These are phyloP conservation scores for peach (Prunus persica) DNA, from an alignment of 306 rosid genomes.

Conservation along the genomic window DNA sequence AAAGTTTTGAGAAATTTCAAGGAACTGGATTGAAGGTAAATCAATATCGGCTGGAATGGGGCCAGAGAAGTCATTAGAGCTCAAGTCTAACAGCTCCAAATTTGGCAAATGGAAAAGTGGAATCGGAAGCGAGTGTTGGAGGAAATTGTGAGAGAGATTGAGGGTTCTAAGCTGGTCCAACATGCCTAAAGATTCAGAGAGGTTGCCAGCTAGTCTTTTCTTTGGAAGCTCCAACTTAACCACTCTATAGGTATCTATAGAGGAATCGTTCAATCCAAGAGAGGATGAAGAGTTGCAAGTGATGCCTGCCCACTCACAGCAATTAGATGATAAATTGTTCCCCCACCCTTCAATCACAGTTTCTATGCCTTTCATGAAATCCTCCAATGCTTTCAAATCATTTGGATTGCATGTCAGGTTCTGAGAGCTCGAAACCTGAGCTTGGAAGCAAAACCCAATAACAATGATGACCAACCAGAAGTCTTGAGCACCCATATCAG, in stretches of 20 bases:
- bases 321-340: slow-evolving; percentile 19
- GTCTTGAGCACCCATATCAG: slow-evolving; percentile 25
- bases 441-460: slow-evolving; percentile 21
- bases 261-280: slow-evolving; percentile 12
- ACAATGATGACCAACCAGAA: slow-evolving; percentile 26
- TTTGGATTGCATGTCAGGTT: slow-evolving; percentile 24
- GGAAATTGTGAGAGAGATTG: slow-evolving; percentile 41
- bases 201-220: slow-evolving; percentile 24
- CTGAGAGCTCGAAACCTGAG: slow-evolving; percentile 16
- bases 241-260: slow-evolving; percentile 20
- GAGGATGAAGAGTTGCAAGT: slow-evolving; percentile 29
- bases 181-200: slow-evolving; percentile 32
- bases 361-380: slow-evolving; percentile 18
- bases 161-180: slow-evolving; percentile 39
- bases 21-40: slow-evolving; percentile 28
- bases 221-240: slow-evolving; percentile 31
- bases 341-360: slow-evolving; percentile 20
- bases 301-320: slow-evolving; percentile 45
- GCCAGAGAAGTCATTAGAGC: slow-evolving; percentile 34
- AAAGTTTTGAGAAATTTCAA: slow-evolving; percentile 37
- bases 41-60: slow-evolving; percentile 13
- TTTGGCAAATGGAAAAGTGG: slow-evolving; percentile 30
- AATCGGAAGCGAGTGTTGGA: slow-evolving; percentile 28
- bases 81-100: slow-evolving; percentile 35
- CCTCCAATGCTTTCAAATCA: slow-evolving; percentile 27